These are phyloP conservation scores for Oenanthe sinensis DNA, from an alignment of 129 eudicot species.

Conservation along the genomic window DNA sequence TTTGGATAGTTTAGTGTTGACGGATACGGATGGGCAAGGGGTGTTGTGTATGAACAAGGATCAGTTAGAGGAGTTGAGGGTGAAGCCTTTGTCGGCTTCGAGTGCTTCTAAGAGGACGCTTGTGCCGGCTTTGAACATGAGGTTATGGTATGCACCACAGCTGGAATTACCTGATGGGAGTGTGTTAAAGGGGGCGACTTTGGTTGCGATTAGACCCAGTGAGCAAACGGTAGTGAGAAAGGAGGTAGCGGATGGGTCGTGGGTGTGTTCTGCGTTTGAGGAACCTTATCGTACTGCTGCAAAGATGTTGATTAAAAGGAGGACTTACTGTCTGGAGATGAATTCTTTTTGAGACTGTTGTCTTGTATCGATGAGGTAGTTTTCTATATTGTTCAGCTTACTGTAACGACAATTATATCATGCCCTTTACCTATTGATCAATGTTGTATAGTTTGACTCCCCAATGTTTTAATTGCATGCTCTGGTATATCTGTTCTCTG, in stretches of 20 bases:
- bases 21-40: conserved; percentile 87
- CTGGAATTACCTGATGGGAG: conserved; percentile 72
- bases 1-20: conserved; percentile 53
- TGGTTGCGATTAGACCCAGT: conserved; percentile 90
- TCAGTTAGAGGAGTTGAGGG: conserved; percentile 90
- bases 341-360: conserved; percentile 46
- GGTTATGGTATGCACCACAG: conserved; percentile 65
- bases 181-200: conserved; percentile 83
- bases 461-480: background rate
- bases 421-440: too few relatives aligned
- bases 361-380: conserved; percentile 19
- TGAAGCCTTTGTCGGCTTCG: conserved; percentile 93
- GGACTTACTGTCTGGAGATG: conserved; percentile 92
- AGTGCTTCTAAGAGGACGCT: conserved; percentile 82
- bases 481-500: background rate
- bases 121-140: conserved; percentile 90
- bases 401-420: background rate
- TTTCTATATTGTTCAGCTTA: background rate
- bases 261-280: conserved; percentile 83
- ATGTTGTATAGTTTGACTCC: background rate
- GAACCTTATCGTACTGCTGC: conserved; percentile 90
- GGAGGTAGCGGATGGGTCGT: conserved; percentile 61
- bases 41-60: conserved; percentile 86
- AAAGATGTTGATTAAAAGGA: conserved; percentile 79
- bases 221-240: conserved; percentile 48